Evolutionary conservation across 148 eudicot species (phyloP), one percentile per base, ranked within the genome.

Genomic region (Rhododendron henanense): DNA sequence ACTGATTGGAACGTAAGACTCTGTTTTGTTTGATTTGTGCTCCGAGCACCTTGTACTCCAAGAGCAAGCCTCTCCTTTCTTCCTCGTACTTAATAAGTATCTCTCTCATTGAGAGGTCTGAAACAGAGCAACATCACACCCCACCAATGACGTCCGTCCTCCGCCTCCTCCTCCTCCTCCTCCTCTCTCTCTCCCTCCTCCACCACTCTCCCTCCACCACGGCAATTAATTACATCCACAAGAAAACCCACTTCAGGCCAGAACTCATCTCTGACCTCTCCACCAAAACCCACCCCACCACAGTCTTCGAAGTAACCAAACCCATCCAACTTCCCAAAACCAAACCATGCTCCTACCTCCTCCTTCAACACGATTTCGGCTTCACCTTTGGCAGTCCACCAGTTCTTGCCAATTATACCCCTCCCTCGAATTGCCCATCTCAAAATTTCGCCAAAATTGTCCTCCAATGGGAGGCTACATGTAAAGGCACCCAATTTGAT

Each of bases 391-490:
- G 87, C 0, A 88, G 83, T 15, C 90, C 96, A 5, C 98, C 98
- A 1, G 91, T 93, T 61, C 81, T 85, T 3, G 91, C 92, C 0
- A 28, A 92, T 33, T 96, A 95, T 90, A 84, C 88, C 21, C 98
- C 98, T 2, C 95, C 98, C 10, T 81, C 88, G 0, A 80, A 91
- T 75, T 96, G 94, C 89, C 94, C 91, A 16, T 87, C 88, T 6
- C 86, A 86, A 5, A 65, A 86, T 3, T 91, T 88, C 78, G 86
- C 90, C 78, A 87, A 87, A 85, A 87, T 92, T 78, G 90, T 95
- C 48, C 92, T 96, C 16, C 92, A 94, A 71, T 96, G 95, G 96
- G 87, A 87, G 6, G 98, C 99, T 50, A 89, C 95, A 14, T 91
- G 93, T 65, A 90, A 89, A 19, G 98, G 98, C 13, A 88, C 93